Base-by-base conservation (phyloP, 2,329 filamentous ascomycete species). In the Fusarium pseudograminearum region DNA sequence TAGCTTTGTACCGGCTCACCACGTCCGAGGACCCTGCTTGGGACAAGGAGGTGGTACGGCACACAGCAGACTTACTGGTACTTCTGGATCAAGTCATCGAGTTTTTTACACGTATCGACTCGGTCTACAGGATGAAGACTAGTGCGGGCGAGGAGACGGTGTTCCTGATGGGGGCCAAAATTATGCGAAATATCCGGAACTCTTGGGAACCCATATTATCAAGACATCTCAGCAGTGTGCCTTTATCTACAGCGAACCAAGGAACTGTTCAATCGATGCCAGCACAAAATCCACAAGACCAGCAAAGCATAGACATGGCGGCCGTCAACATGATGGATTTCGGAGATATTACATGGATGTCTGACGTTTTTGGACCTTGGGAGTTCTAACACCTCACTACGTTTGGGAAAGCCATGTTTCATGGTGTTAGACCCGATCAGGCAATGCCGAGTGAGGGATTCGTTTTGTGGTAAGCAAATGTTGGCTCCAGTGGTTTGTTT, bases 21-120 rank as follows among this genome's bases (percentile, higher is more conserved):
- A 79, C 76, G 1, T 74, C 79, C 5, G 80, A 83, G 10, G 78
- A 80, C 46, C 78, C 79, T 3, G 78, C 74, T 8, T 84, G 81
- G 82, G 81, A 84, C 58, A 79, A 78, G 55, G 75, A 77, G 6
- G 61, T 78, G 2, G 74, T 83, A 8, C 76, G 76, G 16, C 72
- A 73, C 24, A 80, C 78, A 3, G 79, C 73, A 7, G 78, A 83
- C 47, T 69, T 82, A 1, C 70, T 81, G 4, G 55, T 63, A 9
- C 68, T 81, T n/a, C 62, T 82, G 7, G 78, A 81, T 41, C 75
- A 76, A 45, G 73, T 74, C 6, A 76, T 78, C 44, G 76, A 79
- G n/a, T 48, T 75, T n/a, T 78, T 81, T 34, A 63, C 67, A 22
- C 71, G 71, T 20, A 50, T 78, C 9, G 69, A 71, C 16, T 59